phyloP scores from a whole-genome alignment of 2,329 filamentous ascomycete species.

The Coleophoma cylindrospora region DNA sequence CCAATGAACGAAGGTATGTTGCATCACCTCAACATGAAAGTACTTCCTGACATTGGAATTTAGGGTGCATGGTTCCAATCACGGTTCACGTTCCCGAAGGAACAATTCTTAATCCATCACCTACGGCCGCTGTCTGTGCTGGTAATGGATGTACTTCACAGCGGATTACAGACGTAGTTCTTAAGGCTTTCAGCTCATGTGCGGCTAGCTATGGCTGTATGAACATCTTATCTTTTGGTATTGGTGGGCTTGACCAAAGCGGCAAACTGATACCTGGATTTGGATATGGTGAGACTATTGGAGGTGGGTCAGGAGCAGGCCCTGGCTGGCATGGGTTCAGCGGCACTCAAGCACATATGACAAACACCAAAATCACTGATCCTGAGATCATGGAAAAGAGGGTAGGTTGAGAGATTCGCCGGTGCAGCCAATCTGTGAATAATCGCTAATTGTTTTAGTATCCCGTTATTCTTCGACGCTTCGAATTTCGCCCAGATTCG shows the following conservation, averaged over 20 bases:
- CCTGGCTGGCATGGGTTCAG: slow-evolving; percentile 13
- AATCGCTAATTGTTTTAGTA: slow-evolving; percentile 1
- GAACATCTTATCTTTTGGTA: slow-evolving; percentile 79
- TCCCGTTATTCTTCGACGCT: slow-evolving; percentile 17
- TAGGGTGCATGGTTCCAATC: slow-evolving; percentile 69
- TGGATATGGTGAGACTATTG: slow-evolving; percentile 47
- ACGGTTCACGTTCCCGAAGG: slow-evolving; percentile 63
- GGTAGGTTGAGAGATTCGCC: too few species aligned
- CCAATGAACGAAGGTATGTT: slow-evolving; percentile 81
- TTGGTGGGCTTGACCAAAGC: slow-evolving; percentile 56
- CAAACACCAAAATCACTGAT: slow-evolving; percentile 19
- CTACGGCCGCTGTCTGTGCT: slow-evolving; percentile 71
- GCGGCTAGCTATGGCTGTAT: slow-evolving; percentile 74
- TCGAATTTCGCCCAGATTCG: slow-evolving; percentile 12
- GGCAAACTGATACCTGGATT: slow-evolving; percentile 64
- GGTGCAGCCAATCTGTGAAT: too few species aligned
- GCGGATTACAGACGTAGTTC: slow-evolving; percentile 73
- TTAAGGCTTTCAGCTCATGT: slow-evolving; percentile 71
- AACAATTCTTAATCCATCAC: slow-evolving; percentile 66
- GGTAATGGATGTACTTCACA: slow-evolving; percentile 76
- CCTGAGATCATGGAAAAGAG: slow-evolving; percentile 18
- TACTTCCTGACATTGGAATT: slow-evolving; percentile 26
- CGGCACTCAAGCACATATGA: slow-evolving; percentile 18
- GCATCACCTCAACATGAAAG: neutral
- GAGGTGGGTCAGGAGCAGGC: slow-evolving; percentile 17